Evolutionary conservation across 139 green algal genomes (phyloP), one percentile per base, ranked within the genome.

Genomic region (Zygnema cylindricum): DNA sequence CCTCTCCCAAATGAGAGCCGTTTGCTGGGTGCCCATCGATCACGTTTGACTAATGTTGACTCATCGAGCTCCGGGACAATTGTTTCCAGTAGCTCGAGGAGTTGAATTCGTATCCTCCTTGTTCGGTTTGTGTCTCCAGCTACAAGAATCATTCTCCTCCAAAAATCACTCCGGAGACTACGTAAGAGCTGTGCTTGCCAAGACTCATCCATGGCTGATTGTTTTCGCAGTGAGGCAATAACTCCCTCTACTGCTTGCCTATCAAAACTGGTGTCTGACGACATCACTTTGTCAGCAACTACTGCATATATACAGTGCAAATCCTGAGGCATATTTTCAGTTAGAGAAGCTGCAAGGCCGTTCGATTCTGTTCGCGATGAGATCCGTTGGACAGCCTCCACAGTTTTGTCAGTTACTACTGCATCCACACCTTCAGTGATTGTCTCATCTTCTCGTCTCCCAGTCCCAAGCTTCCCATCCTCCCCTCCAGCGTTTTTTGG

Each of bases 11-110:
- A 83, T 79, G 41, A 49, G 7, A 79, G 11, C 39, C 39, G 3
- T 16, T 16, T 43, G 11, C 16, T 43, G 7, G 38, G 41, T 16
- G 41, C 11, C 77, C 35, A 43, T 54, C 77, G 33, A 11, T 85
- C 77, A 3, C 16, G 77, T 11, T 40, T 41, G 7, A 43, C 16
- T 11, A 7, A 7, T 43, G 7, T 79, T 3, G 11, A 25, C 71
- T 79, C 71, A 3, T 57, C 71, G 7, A 41, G 71, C 7, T 41
- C 36, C 16, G 71, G 71, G 71, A 11, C 36, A 11, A 79, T 43
- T 25, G 11, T 41, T 11, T 85, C 35, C 39, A 85, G 77, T 11
- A 85, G 77, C 77, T 85, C 7, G 11, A 85, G 33, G 7, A 41
- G 11, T 11, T 85, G 77, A 39, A 85, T 40, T 23, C 77, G 71